Evolutionary conservation across 148 eudicot species (phyloP).

Genomic region (Drosera capensis): DNA sequence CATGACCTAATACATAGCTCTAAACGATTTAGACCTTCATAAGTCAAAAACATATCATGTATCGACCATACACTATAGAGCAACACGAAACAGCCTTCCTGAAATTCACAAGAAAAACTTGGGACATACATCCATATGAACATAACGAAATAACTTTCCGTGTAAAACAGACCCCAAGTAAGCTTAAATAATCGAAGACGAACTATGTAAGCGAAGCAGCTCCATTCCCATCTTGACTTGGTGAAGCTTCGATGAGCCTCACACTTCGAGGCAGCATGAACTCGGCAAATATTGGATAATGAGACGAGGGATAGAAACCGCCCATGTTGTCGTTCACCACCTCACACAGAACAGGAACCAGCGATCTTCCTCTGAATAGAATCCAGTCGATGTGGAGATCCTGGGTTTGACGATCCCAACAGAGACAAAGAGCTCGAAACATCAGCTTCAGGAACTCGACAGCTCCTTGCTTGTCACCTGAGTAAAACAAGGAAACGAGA

Average conservation of each 20-base stretch:
- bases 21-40: too few relatives aligned
- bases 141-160: too few relatives aligned
- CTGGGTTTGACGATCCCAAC: slow-evolving; percentile 99
- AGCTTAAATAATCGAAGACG: too few relatives aligned
- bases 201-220: too few relatives aligned
- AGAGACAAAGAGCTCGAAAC: slow-evolving; percentile 89
- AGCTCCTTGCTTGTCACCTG: slow-evolving; percentile 89
- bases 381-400: slow-evolving; percentile 95
- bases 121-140: too few relatives aligned
- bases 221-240: background rate
- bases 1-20: too few relatives aligned
- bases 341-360: slow-evolving; percentile 74
- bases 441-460: slow-evolving; percentile 79
- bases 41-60: too few relatives aligned
- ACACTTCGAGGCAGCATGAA: slow-evolving; percentile 91
- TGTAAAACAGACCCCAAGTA: too few relatives aligned
- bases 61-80: too few relatives aligned
- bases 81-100: too few relatives aligned
- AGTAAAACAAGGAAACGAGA: slow-evolving; percentile 4
- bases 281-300: slow-evolving; percentile 81
- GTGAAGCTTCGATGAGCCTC: slow-evolving; percentile 49
- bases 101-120: too few relatives aligned
- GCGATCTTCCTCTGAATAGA: slow-evolving; percentile 73
- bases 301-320: slow-evolving; percentile 86
- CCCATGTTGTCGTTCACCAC: slow-evolving; percentile 78